Base-by-base conservation (phyloP, 331 rosid species). In the Acacia concinna region DNA sequence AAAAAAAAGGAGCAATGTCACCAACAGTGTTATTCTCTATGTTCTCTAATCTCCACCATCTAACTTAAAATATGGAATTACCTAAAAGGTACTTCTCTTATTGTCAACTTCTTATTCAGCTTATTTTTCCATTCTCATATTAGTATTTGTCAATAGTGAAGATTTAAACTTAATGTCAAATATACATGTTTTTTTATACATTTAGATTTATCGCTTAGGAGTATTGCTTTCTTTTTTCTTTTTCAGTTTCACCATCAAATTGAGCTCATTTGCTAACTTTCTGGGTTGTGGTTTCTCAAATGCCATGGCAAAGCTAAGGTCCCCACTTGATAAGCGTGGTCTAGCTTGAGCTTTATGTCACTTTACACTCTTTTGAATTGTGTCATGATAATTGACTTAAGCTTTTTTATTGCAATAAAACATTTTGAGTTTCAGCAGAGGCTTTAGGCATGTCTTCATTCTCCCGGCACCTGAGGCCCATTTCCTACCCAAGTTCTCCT, bases 391-490 rank as follows among this genome's bases (percentile, higher is more conserved):
- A 49, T 49, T 49, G 28, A 46, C 12, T 18, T 68, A 37, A 31
- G 46, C 35, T 37, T 52, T 52, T 59, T 49, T 18, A 35, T 52
- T 30, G 52, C 74, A 37, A 5, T 17, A 21, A n/a, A 25, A 49
- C 54, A 0, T 73, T 51, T 74, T 57, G 28, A 38, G 46, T 64
- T 64, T 65, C 74, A 47, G 54, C 73, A 6, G 66, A 51, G 49
- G 69, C 60, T 51, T 51, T 4, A 76, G 54, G 20, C 73, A 49
- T 14, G 46, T 66, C 60, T 74, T 14, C 63, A 52, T 66, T 65
- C 30, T 67, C 43, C 76, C 17, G 52, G 76, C 44, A 21, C 75
- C 8, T 40, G 47, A 51, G 79, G 28, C 74, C 54, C 80, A 66
- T 54, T 44, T 4, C 70, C 28, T 27, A 25, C 46, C 34, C 40